These are phyloP conservation scores for Sophora flavescens DNA, from an alignment of 306 rosid species.

Conservation along the genomic window DNA sequence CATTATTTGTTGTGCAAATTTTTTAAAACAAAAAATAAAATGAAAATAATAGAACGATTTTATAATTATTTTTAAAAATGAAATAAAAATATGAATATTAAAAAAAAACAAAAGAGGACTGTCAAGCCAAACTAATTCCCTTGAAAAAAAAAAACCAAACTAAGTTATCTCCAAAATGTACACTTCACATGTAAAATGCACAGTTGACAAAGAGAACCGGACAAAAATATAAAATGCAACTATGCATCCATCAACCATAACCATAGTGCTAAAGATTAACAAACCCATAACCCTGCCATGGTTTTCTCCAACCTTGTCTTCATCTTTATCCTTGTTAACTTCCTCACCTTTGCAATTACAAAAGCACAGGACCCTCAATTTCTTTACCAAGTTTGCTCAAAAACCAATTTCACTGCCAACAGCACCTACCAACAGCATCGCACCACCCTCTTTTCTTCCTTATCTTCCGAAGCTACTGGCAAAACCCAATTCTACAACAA, in stretches of 20 bases:
- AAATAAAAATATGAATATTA: too few species aligned
- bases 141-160: too few species aligned
- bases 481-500: conserved; percentile 33
- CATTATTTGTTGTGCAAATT: too few species aligned
- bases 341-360: neutral
- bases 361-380: neutral
- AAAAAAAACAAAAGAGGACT: too few species aligned
- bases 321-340: neutral
- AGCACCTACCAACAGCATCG: conserved; percentile 43
- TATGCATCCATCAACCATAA: too few species aligned
- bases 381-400: conserved; percentile 6
- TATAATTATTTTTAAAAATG: too few species aligned
- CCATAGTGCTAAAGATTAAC: neutral
- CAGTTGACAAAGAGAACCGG: neutral
- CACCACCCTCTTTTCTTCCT: conserved; percentile 42
- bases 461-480: conserved; percentile 43
- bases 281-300: neutral
- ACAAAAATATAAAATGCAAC: neutral
- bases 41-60: too few species aligned
- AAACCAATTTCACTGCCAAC: conserved; percentile 13
- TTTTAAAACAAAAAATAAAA: too few species aligned
- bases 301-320: neutral
- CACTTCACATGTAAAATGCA: too few species aligned
- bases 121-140: too few species aligned
- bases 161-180: too few species aligned